A percentile compares a stretch with the other conserved stretches of the same genome.
These are phyloP conservation scores for Solanum rostratum DNA, from an alignment of 257 asterid species.

Conservation along the genomic window DNA sequence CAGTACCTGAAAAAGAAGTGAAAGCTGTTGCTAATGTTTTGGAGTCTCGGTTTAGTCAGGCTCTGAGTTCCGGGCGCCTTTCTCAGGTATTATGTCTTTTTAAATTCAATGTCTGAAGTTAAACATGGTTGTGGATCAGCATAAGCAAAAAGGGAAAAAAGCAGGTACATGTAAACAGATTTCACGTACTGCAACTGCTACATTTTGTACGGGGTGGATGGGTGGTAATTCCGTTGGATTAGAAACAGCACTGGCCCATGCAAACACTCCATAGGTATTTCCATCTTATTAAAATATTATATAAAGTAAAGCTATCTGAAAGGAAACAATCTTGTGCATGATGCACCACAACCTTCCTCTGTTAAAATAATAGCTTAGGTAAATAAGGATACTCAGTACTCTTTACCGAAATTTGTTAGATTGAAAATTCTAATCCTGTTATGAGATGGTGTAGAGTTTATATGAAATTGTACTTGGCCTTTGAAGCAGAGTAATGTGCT, in stretches of 20 bases:
- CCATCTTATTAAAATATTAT: background rate
- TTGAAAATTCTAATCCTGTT: background rate
- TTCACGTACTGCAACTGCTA: background rate
- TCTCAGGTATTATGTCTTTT: conserved; percentile 55
- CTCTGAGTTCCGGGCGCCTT: conserved; percentile 90
- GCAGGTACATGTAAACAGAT: background rate
- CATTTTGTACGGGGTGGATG: background rate
- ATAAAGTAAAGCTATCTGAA: background rate
- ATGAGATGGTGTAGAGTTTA: background rate
- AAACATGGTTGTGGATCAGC: background rate
- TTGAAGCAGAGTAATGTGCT: background rate
- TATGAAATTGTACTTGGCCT: background rate
- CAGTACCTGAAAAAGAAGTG: conserved; percentile 95
- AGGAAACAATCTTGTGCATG: background rate
- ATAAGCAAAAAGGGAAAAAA: background rate
- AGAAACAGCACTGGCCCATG: background rate
- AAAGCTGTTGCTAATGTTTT: conserved; percentile 81
- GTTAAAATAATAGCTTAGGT: background rate
- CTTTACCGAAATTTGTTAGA: background rate
- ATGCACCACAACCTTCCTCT: background rate
- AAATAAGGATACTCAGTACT: background rate
- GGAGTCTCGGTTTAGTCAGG: conserved; percentile 77
- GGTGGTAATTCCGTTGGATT: background rate
- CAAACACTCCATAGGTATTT: background rate
- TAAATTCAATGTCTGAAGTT: background rate